phyloP scores from a whole-genome alignment of 2,329 filamentous ascomycete genomes.

The Drechslerella coelobrocha region DNA sequence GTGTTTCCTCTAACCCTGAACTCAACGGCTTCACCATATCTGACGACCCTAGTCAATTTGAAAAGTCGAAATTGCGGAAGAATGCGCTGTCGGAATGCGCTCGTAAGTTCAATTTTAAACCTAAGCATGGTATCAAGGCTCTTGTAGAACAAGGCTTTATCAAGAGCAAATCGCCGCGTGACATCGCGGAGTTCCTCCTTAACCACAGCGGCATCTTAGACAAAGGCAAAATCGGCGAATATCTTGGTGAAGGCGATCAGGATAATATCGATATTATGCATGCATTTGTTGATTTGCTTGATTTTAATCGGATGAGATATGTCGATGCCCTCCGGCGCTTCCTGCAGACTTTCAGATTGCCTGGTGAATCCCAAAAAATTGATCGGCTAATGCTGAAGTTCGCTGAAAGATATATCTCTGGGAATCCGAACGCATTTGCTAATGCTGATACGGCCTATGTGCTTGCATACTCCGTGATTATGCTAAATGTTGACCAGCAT shows the following conservation, averaged over 20 bases:
- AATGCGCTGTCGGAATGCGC: constrained; percentile 89
- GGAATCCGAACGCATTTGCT: constrained; percentile 95
- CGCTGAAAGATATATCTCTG: constrained; percentile 90
- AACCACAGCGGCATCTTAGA: constrained; percentile 78
- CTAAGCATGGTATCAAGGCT: constrained; percentile 87
- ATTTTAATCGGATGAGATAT: constrained; percentile 88
- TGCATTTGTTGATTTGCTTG: constrained; percentile 93
- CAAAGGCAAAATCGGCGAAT: constrained; percentile 92
- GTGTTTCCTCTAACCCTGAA: constrained; percentile 48
- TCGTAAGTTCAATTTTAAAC: constrained; percentile 95
- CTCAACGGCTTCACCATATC: constrained; percentile 62
- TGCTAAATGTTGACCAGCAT: constrained; percentile 95
- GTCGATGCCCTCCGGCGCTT: constrained; percentile 91
- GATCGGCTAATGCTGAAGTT: constrained; percentile 99
- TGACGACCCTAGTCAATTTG: constrained; percentile 92
- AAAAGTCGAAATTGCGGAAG: constrained; percentile 92
- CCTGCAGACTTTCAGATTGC: constrained; percentile 90
- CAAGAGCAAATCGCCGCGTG: constrained; percentile 74
- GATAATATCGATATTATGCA: constrained; percentile 98
- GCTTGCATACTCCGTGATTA: constrained; percentile 91
- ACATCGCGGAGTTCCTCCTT: constrained; percentile 83
- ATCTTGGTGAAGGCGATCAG: constrained; percentile 88
- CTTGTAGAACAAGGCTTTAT: constrained; percentile 88
- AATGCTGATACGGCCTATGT: constrained; percentile 98
- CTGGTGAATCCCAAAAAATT: constrained; percentile 97